These are phyloP conservation scores for Dothistroma septosporum DNA, from an alignment of 2,329 filamentous ascomycete genomes.

Conservation along the genomic window DNA sequence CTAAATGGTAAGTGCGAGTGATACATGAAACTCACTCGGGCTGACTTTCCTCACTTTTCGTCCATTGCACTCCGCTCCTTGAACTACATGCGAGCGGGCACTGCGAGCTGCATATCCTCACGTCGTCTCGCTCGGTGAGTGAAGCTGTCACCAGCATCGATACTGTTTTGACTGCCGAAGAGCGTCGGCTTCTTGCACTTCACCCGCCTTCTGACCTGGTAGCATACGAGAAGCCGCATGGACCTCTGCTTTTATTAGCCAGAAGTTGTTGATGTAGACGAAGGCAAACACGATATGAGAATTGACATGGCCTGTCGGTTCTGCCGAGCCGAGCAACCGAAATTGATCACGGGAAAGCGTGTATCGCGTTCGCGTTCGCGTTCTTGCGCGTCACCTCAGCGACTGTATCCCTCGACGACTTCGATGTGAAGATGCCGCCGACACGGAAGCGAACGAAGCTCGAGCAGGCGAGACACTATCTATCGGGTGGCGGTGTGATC, in stretches of 20 bases:
- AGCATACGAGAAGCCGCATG: no score
- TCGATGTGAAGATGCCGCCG: slow-evolving; percentile 36
- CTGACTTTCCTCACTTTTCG: neutral
- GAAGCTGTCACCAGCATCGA: neutral
- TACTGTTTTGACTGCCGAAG: neutral
- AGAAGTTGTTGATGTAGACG: no score
- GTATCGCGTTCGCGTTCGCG: slow-evolving; percentile 7
- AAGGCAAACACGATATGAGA: no score
- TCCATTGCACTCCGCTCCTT: neutral
- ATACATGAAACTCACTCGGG: neutral
- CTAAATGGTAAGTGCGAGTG: neutral
- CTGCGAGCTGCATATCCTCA: neutral
- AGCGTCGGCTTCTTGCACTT: no score
- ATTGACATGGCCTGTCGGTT: neutral
- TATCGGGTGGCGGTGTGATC: slow-evolving; percentile 58
- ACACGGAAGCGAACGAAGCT: slow-evolving; percentile 40
- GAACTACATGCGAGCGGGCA: neutral
- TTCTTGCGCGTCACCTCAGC: neutral
- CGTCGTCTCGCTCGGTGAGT: neutral
- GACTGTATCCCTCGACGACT: neutral
- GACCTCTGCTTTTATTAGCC: no score
- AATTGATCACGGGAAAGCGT: slow-evolving; percentile 5
- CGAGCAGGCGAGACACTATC: slow-evolving; percentile 47
- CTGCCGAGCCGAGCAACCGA: slow-evolving; percentile 1
- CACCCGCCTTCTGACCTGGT: no score